Conservation (phyloP, 2,329 filamentous ascomycete genomes). For the Aspergillus transmontanensis region DNA sequence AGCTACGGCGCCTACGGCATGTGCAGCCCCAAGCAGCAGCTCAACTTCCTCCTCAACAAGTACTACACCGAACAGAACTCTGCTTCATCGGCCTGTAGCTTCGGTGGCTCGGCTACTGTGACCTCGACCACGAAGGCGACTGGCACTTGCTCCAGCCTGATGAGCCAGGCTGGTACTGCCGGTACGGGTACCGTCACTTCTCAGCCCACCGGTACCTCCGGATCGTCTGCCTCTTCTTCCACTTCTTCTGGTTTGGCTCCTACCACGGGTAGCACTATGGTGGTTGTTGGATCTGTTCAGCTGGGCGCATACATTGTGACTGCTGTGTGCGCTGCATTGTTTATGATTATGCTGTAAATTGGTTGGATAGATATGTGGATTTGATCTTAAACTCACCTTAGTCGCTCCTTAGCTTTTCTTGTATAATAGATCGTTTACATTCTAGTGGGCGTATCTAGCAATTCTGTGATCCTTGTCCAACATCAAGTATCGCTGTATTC, state of each 20-base stretch:
- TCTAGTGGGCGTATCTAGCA: background rate
- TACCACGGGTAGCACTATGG: slow-evolving; percentile 2
- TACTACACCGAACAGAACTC: slow-evolving; percentile 47
- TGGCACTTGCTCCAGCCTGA: slow-evolving; percentile 40
- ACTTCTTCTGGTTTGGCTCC: slow-evolving; percentile 15
- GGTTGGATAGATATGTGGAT: background rate
- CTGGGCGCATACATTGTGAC: slow-evolving; percentile 47
- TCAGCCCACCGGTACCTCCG: slow-evolving; percentile 28
- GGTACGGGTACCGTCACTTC: slow-evolving; percentile 47
- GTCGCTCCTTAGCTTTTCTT: background rate
- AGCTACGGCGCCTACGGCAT: slow-evolving; percentile 51
- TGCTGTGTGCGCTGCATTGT: slow-evolving; percentile 46
- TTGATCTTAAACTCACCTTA: background rate
- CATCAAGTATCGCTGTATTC: background rate
- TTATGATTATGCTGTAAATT: slow-evolving; percentile 51
- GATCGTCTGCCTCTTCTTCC: slow-evolving; percentile 20
- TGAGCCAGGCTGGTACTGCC: slow-evolving; percentile 43
- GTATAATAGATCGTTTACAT: slow-evolving; percentile 4
- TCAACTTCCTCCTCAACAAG: slow-evolving; percentile 48
- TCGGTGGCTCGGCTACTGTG: slow-evolving; percentile 43
- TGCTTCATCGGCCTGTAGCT: slow-evolving; percentile 44
- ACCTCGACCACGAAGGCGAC: slow-evolving; percentile 37
- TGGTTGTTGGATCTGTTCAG: slow-evolving; percentile 24
- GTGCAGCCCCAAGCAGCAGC: slow-evolving; percentile 46
- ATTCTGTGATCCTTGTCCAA: background rate